These are phyloP conservation scores for Cutaneotrichosporon cavernicola DNA, from an alignment of 1,284 basidiomycete genomes.

Conservation along the genomic window DNA sequence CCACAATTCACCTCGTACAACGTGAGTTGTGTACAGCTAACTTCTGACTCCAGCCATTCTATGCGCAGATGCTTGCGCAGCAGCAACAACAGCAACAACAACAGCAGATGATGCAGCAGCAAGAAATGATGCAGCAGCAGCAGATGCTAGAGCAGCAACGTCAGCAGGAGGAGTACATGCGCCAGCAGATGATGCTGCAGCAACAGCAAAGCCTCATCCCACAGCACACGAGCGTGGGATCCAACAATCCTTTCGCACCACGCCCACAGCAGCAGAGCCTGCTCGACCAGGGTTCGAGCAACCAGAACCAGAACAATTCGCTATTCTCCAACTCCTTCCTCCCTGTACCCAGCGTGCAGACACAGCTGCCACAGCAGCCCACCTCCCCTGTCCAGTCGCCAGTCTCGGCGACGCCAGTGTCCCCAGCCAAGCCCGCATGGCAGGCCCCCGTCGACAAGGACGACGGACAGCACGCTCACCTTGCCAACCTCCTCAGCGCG, in stretches of 20 bases:
- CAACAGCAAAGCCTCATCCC: conserved; percentile 62
- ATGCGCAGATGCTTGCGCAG: conserved; percentile 53
- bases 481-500: conserved; percentile 78
- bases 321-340: conserved; percentile 30
- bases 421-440: conserved; percentile 41
- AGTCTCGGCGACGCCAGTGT: conserved; percentile 31
- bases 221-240: conserved; percentile 66
- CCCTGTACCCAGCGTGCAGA: conserved; percentile 33
- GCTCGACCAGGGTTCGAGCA: conserved; percentile 16
- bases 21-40: conserved; percentile 32
- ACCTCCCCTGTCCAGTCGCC: conserved; percentile 26
- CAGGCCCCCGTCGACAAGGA: conserved; percentile 45
- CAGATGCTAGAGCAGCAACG: conserved; percentile 55
- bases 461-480: conserved; percentile 70
- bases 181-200: conserved; percentile 52
- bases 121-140: conserved; percentile 59
- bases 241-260: conserved; percentile 89
- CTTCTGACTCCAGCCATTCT: conserved; percentile 50
- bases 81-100: conserved; percentile 58
- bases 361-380: conserved; percentile 12
- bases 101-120: conserved; percentile 53
- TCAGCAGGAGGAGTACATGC: conserved; percentile 51
- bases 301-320: conserved; percentile 14
- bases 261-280: conserved; percentile 36
- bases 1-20: conserved; percentile 62